phyloP scores from a whole-genome alignment of 106 monocot species.

The Xerophyta viscosa region DNA sequence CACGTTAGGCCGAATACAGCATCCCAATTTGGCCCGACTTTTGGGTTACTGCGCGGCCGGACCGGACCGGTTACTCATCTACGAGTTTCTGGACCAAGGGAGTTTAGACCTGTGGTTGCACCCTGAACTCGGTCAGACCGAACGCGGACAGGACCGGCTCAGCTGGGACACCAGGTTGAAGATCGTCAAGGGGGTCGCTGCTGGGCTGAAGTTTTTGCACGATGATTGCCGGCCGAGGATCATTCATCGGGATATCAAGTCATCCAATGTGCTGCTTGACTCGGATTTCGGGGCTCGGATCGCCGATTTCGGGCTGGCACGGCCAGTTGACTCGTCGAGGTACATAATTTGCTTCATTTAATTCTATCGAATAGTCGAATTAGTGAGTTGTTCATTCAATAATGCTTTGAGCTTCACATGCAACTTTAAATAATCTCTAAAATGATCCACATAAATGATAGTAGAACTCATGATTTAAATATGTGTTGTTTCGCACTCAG shows the following conservation, averaged over 20 bases:
- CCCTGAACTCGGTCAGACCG: conserved; percentile 14
- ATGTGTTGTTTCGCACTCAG: no score
- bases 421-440: no score
- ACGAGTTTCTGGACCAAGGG: conserved; percentile 61
- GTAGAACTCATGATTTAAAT: no score
- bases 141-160: conserved; percentile 4
- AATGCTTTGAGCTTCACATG: no score
- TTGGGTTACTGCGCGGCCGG: conserved; percentile 71
- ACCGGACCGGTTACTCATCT: conserved; percentile 61
- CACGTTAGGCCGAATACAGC: conserved; percentile 48
- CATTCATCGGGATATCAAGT: conserved; percentile 89
- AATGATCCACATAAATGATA: no score
- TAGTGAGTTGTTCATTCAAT: no score
- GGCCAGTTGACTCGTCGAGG: conserved; percentile 28
- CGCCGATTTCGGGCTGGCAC: conserved; percentile 78
- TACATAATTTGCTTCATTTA: no score
- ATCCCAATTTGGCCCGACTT: conserved; percentile 61
- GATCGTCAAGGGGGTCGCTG: conserved; percentile 45
- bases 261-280: conserved; percentile 73
- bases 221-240: conserved; percentile 51
- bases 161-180: conserved; percentile 32
- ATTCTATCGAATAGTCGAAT: no score
- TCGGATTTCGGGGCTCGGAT: conserved; percentile 39
- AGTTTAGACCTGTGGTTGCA: conserved; percentile 79
- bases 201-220: conserved; percentile 69